phyloP scores from a whole-genome alignment of 495 filamentous ascomycete genomes.

The Ascobolus immersus region DNA sequence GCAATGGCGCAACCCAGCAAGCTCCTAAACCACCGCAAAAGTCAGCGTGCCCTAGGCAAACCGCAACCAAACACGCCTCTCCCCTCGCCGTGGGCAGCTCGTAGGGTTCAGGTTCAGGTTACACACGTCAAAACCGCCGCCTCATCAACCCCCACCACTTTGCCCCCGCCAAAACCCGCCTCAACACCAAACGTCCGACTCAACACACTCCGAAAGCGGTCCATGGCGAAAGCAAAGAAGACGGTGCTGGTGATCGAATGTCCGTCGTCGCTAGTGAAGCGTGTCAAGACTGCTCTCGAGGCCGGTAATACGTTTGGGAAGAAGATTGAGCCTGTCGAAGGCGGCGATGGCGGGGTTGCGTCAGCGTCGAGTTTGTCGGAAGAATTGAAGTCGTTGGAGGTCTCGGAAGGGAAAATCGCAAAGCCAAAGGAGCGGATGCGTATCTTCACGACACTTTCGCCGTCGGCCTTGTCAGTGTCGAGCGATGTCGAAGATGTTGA shows the following conservation, averaged over 20 bases:
- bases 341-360: background rate
- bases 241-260: constrained; percentile 3
- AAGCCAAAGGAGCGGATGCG: too few species aligned
- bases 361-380: too few species aligned
- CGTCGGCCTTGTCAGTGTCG: too few species aligned
- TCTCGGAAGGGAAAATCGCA: too few species aligned
- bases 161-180: too few species aligned
- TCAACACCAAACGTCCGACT: constrained; percentile 6
- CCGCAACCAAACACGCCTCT: background rate
- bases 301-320: constrained; percentile 3
- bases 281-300: constrained; percentile 8
- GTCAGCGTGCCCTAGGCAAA: too few species aligned
- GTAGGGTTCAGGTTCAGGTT: background rate
- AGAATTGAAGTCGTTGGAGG: background rate
- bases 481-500: too few species aligned
- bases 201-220: constrained; percentile 8
- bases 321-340: background rate
- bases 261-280: constrained; percentile 7
- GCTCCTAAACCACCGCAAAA: too few species aligned
- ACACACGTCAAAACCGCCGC: background rate
- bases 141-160: background rate
- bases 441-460: too few species aligned
- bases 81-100: background rate
- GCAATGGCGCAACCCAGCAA: too few species aligned
- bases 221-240: constrained; percentile 3